Conservation (phyloP, 2,329 filamentous ascomycete species). For the Sodiomyces alkalinus region DNA sequence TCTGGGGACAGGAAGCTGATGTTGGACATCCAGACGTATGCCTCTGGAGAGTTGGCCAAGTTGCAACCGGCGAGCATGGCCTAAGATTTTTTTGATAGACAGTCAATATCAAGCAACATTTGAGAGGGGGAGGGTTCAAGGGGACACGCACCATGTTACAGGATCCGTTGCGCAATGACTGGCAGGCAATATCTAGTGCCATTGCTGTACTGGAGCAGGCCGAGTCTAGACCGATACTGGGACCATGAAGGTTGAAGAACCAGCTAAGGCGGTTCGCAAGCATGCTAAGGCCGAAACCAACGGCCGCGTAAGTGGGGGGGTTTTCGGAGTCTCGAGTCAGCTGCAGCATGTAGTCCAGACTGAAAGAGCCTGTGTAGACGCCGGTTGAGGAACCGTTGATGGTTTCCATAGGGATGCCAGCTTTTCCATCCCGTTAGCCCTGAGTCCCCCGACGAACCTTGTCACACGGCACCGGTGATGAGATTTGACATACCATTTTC, state of each 20-base stretch:
- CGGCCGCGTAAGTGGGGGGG: conserved; percentile 15
- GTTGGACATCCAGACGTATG: not conserved
- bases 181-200: conserved; percentile 24
- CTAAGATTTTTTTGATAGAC: too few species aligned
- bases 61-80: conserved; percentile 11
- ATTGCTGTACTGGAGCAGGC: conserved; percentile 28
- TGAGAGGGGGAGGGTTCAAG: conserved; percentile 5
- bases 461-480: conserved; percentile 13
- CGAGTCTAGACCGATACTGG: conserved; percentile 27
- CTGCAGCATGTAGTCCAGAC: conserved; percentile 14
- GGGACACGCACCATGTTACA: conserved; percentile 11
- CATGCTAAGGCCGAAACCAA: conserved; percentile 17
- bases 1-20: conserved; percentile 20
- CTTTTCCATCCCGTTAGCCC: too few species aligned
- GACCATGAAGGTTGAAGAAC: conserved; percentile 23
- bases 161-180: conserved; percentile 16
- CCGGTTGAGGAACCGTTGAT: conserved; percentile 2
- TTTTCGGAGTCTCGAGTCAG: conserved; percentile 12
- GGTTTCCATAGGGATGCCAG: conserved; percentile 5
- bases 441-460: too few species aligned
- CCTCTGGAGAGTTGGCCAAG: conserved; percentile 9
- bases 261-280: conserved; percentile 25
- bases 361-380: conserved; percentile 12
- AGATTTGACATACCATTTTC: conserved; percentile 29
- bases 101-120: conserved; percentile 8